Evolutionary conservation across 1,284 basidiomycete species (phyloP), one percentile per base, ranked within the genome.

Genomic region (Pseudozyma tsukubaensis): DNA sequence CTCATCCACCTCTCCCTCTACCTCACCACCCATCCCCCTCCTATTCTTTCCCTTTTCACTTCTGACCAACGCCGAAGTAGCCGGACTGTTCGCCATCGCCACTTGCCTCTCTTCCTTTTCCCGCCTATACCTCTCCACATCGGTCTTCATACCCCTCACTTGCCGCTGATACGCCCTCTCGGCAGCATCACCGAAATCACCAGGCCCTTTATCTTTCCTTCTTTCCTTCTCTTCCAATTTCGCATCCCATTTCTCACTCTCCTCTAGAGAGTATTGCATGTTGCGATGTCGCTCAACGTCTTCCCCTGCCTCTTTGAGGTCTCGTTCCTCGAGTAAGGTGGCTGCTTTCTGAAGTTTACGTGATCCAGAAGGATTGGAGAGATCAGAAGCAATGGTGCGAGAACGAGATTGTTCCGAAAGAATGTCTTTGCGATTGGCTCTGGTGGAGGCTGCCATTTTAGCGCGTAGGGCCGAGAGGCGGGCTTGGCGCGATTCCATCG

Each of bases 161-260:
- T 95, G 92, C 77, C 95, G 93, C 87, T 94, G 94, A 86, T 99
- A 99, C 76, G 91, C 88, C 78, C 92, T 88, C 76, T 93, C 89
- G 1, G 94, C 94, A 19, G 92, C 91, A 82, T 97, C 91, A 18
- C 92, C 90, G 73, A 94, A 93, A 84, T 98, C 96, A 94, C 92
- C 90, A 77, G 92, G 93, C 80, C 92, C 90, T 74, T 90, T 92
- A 84, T 94, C 92, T 18, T 89, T 91, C 79, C 91, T 88, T 83
- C 91, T 87, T 63, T 88, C 88, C 84, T 92, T 93, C 76, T 90
- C 85, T 39, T 89, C 90, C 74, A 89, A 85, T 86, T 94, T 94
- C 87, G 92, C 92, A 87, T 95, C 93, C 96, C 95, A 95, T 69
- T 89, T 86, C 78, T 97, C 94, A 79, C 94, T 95, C 86, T 97